Evolutionary conservation across 2,329 filamentous ascomycete genomes (phyloP).

Genomic region (Laburnicola sp.): DNA sequence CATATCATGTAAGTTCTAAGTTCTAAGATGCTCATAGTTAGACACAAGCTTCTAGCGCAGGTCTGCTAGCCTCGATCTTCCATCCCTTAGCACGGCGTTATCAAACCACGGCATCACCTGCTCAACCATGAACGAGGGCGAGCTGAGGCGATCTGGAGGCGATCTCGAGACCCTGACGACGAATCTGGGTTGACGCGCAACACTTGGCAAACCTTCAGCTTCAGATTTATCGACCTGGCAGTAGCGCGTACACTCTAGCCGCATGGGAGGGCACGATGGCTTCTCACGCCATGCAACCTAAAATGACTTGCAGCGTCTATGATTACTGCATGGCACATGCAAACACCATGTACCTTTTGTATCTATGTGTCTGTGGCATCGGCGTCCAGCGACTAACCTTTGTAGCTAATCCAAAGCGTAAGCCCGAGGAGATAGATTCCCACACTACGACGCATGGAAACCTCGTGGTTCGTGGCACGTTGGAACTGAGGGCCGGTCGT

Average conservation of each 20-base stretch:
- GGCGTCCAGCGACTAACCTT: background rate
- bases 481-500: too few relatives aligned
- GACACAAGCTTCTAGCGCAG: background rate
- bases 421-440: too few relatives aligned
- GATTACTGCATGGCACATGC: constrained; percentile 5
- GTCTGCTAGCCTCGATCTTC: background rate
- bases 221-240: background rate
- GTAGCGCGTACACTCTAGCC: background rate
- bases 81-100: background rate
- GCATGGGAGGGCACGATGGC: background rate
- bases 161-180: background rate
- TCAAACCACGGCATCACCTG: background rate
- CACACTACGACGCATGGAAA: too few relatives aligned
- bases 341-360: too few relatives aligned
- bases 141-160: background rate
- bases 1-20: background rate
- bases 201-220: constrained; percentile 1
- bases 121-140: background rate
- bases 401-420: too few relatives aligned
- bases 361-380: background rate
- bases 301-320: constrained; percentile 10
- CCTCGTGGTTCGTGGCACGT: too few relatives aligned
- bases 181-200: constrained; percentile 5
- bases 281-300: constrained; percentile 9
- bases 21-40: constrained; percentile 2